Conservation (phyloP, 164 flowering plant species). For the Dillenia turbinata region DNA sequence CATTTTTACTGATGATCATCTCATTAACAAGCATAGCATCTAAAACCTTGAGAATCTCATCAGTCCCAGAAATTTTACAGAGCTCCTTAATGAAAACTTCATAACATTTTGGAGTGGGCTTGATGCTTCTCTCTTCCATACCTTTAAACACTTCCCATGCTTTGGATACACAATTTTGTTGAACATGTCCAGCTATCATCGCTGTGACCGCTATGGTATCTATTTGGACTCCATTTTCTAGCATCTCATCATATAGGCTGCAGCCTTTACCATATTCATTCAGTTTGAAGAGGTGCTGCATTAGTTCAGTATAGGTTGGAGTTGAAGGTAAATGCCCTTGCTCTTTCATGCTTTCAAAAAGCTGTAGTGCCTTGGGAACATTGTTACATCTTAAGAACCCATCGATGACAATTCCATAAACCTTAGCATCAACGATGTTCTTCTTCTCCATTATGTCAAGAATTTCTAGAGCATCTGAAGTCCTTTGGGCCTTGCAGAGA, state of each 20-base stretch:
- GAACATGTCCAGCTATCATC: slow-evolving; percentile 59
- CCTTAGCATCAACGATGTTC: slow-evolving; percentile 27
- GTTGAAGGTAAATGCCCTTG: slow-evolving; percentile 36
- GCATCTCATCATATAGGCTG: slow-evolving; percentile 58
- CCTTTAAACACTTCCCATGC: slow-evolving; percentile 55
- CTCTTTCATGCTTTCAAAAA: slow-evolving; percentile 43
- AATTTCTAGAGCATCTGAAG: slow-evolving; percentile 70
- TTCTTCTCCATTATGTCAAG: slow-evolving; percentile 60
- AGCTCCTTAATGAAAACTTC: slow-evolving; percentile 65
- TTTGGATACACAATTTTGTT: slow-evolving; percentile 41
- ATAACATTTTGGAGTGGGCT: slow-evolving; percentile 43
- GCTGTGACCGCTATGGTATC: slow-evolving; percentile 61
- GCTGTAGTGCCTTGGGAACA: slow-evolving; percentile 47
- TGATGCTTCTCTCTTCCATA: slow-evolving; percentile 54
- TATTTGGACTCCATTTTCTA: slow-evolving; percentile 44
- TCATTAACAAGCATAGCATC: slow-evolving; percentile 48
- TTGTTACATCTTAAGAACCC: slow-evolving; percentile 54
- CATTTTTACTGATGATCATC: slow-evolving; percentile 30
- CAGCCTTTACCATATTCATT: slow-evolving; percentile 57
- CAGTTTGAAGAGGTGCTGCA: slow-evolving; percentile 55
- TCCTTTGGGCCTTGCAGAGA: slow-evolving; percentile 54
- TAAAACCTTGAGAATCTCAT: slow-evolving; percentile 53
- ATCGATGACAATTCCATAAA: slow-evolving; percentile 50
- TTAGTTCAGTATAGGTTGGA: slow-evolving; percentile 59
- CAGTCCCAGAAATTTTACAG: slow-evolving; percentile 46